phyloP scores from a whole-genome alignment of 768 basidiomycete species.

The Dentipellis fragilis region DNA sequence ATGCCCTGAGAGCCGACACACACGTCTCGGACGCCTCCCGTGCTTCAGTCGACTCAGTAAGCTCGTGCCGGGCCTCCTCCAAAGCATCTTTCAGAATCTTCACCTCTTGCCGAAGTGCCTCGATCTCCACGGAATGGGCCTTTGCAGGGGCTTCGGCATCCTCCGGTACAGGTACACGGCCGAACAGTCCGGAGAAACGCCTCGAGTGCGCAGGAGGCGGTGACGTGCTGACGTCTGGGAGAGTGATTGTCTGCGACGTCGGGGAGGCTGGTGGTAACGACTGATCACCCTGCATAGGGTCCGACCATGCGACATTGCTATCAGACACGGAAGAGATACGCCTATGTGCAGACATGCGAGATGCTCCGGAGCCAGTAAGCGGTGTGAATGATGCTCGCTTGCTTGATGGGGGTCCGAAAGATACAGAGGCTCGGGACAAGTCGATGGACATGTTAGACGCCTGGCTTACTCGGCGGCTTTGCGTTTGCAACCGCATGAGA shows the following conservation, averaged over 20 bases:
- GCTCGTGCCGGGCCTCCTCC: constrained; percentile 53
- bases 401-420: constrained; percentile 37
- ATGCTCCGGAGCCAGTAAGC: constrained; percentile 43
- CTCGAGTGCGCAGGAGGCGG: constrained; percentile 17
- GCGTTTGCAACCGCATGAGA: constrained; percentile 78
- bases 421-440: constrained; percentile 36
- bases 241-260: constrained; percentile 2
- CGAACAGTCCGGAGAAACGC: constrained; percentile 46
- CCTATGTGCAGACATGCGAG: constrained; percentile 33
- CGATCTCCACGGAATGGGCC: constrained; percentile 29
- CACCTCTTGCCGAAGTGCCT: constrained; percentile 53
- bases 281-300: constrained; percentile 19
- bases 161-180: constrained; percentile 36
- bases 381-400: constrained; percentile 75
- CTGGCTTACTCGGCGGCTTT: constrained; percentile 55
- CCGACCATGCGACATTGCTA: constrained; percentile 24
- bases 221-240: constrained; percentile 17
- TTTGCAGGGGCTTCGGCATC: constrained; percentile 16
- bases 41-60: constrained; percentile 74
- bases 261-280: constrained; percentile 22
- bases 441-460: constrained; percentile 41
- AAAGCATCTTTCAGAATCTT: constrained; percentile 45
- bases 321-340: constrained; percentile 72
- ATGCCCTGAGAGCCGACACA: constrained; percentile 72
- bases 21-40: constrained; percentile 82